Evolutionary conservation across 1,284 basidiomycete genomes (phyloP), one percentile per base, ranked within the genome.

Genomic region (Ganoderma multipileum): DNA sequence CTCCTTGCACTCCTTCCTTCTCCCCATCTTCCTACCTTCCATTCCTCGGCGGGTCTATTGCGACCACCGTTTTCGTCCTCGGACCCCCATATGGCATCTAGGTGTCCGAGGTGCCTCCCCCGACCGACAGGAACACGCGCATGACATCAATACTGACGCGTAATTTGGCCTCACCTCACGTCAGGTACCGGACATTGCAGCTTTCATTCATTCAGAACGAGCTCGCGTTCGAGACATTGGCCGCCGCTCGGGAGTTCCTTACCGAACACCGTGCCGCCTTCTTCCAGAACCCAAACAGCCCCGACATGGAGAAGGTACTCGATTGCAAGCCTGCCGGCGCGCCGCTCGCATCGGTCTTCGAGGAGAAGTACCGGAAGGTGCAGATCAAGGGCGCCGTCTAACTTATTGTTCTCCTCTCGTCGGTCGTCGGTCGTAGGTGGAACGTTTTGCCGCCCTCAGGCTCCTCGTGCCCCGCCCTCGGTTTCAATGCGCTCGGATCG

Each of bases 171-270:
- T 30, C 57, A 38, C 36, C 14, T 42, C n/a, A n/a, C n/a, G n/a
- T n/a, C 80, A 98, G 96, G 74, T 97, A 97, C 79, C 85, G 86
- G 78, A 88, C 88, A 63, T 81, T 98, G 28, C 85, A 93, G n/a
- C 84, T 99, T 61, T 73, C 85, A 3, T 95, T 95, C 81, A 83
- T 99, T 68, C 87, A 89, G 70, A 84, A 88, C 71, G 94, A 96
- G 78, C 90, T 99, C 67, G 95, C 90, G 30, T 98, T 98, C 81
- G 93, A 95, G 26, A 83, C 85, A 16, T 76, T 89, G 52, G 81
- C 86, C 61, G 89, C 90, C 61, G 85, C 92, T 11, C 85, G 89
- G 76, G 81, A 86, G 63, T 99, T 98, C 80, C 84, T 99, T 33
- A 78, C 81, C 68, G 81, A 88, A 63, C 92, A 96, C 80, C 83